phyloP scores from a whole-genome alignment of 2,329 filamentous ascomycete genomes.

The Epicoccum nigrum region DNA sequence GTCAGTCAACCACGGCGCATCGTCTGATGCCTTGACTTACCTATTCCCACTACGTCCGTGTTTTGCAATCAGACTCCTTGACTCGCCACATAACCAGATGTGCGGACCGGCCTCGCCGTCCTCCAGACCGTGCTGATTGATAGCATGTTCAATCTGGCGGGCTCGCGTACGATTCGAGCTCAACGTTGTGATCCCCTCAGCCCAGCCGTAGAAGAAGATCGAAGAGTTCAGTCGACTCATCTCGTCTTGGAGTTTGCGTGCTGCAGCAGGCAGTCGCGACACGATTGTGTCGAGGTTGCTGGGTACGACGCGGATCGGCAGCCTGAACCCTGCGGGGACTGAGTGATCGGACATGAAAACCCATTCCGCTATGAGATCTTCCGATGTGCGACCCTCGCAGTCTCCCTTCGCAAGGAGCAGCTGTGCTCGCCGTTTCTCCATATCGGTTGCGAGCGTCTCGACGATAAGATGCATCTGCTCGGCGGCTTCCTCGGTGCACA shows the following conservation, averaged over 20 bases:
- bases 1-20: not conserved
- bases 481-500: slow-evolving; percentile 71
- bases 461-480: slow-evolving; percentile 62
- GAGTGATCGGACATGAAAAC: slow-evolving; percentile 59
- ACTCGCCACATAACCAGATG: slow-evolving; percentile 69
- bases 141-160: slow-evolving; percentile 66
- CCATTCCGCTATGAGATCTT: slow-evolving; percentile 33
- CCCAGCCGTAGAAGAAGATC: slow-evolving; percentile 77
- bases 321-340: slow-evolving; percentile 59
- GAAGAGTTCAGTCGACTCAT: slow-evolving; percentile 69
- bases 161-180: slow-evolving; percentile 73
- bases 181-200: slow-evolving; percentile 66
- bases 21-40: not conserved
- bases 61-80: slow-evolving; percentile 70
- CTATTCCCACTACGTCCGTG: slow-evolving; percentile 30
- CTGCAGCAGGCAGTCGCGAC: slow-evolving; percentile 52
- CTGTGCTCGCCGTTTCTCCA: slow-evolving; percentile 60
- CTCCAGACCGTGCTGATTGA: slow-evolving; percentile 58
- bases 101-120: slow-evolving; percentile 64
- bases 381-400: slow-evolving; percentile 10
- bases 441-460: slow-evolving; percentile 47
- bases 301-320: slow-evolving; percentile 65
- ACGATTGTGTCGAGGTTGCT: slow-evolving; percentile 51
- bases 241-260: slow-evolving; percentile 52
- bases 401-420: slow-evolving; percentile 61